Evolutionary conservation across 78 protist genomes (phyloP).

Genomic region (Cavenderia fasciculata): DNA sequence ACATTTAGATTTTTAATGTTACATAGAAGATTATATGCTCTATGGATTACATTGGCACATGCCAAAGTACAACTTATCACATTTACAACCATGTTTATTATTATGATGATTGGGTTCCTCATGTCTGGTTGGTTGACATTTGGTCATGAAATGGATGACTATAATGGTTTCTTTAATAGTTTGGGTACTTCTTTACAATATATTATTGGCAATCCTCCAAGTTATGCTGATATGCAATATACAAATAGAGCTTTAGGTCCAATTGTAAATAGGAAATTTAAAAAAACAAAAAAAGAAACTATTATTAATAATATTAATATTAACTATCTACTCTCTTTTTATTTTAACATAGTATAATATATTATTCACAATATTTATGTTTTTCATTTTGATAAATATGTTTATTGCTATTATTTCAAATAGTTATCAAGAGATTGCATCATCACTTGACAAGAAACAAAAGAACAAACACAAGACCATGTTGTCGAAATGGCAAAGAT

Average conservation of each 20-base stretch:
- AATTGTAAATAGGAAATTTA: conserved; percentile 29
- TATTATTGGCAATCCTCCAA: conserved; percentile 72
- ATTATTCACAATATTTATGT: conserved; percentile 64
- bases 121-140: conserved; percentile 54
- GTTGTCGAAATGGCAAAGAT: conserved; percentile 38
- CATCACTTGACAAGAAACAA: conserved; percentile 29
- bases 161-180: conserved; percentile 41
- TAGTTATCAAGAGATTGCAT: conserved; percentile 20
- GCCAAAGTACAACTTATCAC: conserved; percentile 60
- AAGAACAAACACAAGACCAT: conserved; percentile 13
- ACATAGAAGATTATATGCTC: conserved; percentile 53
- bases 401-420: conserved; percentile 71
- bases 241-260: conserved; percentile 79
- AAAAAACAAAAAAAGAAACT: not conserved
- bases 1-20: conserved; percentile 68
- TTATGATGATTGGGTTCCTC: conserved; percentile 66
- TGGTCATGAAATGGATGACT: conserved; percentile 26
- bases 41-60: conserved; percentile 67
- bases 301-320: too few relatives aligned
- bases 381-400: conserved; percentile 65
- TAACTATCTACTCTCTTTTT: too few relatives aligned
- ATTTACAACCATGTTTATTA: conserved; percentile 65
- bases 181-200: conserved; percentile 62
- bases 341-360: conserved; percentile 16
- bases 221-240: conserved; percentile 35